These are phyloP conservation scores for Asterophora lycoperdoides DNA, from an alignment of 768 basidiomycete species.

Conservation along the genomic window DNA sequence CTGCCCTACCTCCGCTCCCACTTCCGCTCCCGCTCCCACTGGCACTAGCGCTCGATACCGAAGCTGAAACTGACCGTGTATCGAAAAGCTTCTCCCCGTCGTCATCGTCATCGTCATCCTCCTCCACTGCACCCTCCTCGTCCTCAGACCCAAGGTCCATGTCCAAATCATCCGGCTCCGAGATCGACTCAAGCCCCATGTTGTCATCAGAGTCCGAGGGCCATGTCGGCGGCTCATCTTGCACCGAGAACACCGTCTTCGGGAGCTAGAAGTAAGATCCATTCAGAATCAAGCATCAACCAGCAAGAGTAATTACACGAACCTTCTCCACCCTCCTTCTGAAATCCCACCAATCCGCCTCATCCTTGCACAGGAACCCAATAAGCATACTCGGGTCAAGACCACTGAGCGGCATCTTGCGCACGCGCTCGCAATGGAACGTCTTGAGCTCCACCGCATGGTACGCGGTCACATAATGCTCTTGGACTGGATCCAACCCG, in stretches of 20 bases:
- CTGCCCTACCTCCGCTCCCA: conserved; percentile 16
- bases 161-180: conserved; percentile 62
- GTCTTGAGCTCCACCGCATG: conserved; percentile 68
- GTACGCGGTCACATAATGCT: conserved; percentile 74
- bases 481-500: conserved; percentile 43
- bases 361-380: conserved; percentile 83
- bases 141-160: conserved; percentile 27
- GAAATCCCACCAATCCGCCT: conserved; percentile 84
- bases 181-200: conserved; percentile 79
- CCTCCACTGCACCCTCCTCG: conserved; percentile 15
- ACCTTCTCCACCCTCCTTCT: conserved; percentile 70
- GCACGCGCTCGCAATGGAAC: conserved; percentile 94
- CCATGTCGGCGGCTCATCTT: conserved; percentile 73
- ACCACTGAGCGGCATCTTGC: conserved; percentile 89
- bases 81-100: conserved; percentile 51
- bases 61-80: conserved; percentile 39
- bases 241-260: conserved; percentile 78
- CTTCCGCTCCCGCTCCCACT: conserved; percentile 23
- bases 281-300: conserved; percentile 19
- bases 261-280: conserved; percentile 30
- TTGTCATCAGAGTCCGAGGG: conserved; percentile 68
- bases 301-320: conserved; percentile 21
- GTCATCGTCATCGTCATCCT: conserved; percentile 22
- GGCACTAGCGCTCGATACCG: conserved; percentile 38
- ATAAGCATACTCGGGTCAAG: conserved; percentile 97